Evolutionary conservation across 2,329 filamentous ascomycete species (phyloP), one percentile per base, ranked within the genome.

Genomic region (Trichoderma koningiopsis): DNA sequence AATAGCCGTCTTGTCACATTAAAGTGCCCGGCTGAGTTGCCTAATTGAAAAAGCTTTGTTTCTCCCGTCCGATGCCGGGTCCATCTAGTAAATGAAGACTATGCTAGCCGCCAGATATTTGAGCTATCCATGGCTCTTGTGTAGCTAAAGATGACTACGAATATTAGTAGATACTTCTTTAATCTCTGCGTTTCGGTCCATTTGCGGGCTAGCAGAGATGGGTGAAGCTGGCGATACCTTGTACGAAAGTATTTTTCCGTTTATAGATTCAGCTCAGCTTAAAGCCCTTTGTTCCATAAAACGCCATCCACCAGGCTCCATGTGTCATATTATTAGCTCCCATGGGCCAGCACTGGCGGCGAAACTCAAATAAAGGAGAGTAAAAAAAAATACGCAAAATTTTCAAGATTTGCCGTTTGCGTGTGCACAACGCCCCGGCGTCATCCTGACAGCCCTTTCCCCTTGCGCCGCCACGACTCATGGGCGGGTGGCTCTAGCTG

Each of bases 381-480:
- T 35, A 35, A 35, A 11, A 35, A 35, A 35, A 35, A 35, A 13
- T 3, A 35, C 33, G 33, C 33, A 35, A 40, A 57, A 24, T 37
- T 52, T 53, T 43, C 40, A 35, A 64, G 8, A 19, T 8, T 14
- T 14, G 52, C 63, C 63, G 63, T 49, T 67, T 58, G 47, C 16
- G 40, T n/a, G 24, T 5, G n/a, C 40, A 43, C 40, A 67, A 14
- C 35, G 55, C 43, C 63, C 63, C 24, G 31, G 63, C 63, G 55
- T 67, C 63, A 67, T 67, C 55, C 61, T 60, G 65, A 68, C 47
- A 49, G 66, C 14, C 43, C 55, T 60, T 63, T 52, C 52, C 58
- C 58, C 58, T 29, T 62, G 49, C n/a, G 27, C 47, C 47, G 65
- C 64, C 66, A 57, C 66, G 66, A 68, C 49, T 68, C 66, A 67